These are phyloP conservation scores for Coemansia sp. DNA, from an alignment of 192 early-diverging fungal genomes.

Conservation along the genomic window DNA sequence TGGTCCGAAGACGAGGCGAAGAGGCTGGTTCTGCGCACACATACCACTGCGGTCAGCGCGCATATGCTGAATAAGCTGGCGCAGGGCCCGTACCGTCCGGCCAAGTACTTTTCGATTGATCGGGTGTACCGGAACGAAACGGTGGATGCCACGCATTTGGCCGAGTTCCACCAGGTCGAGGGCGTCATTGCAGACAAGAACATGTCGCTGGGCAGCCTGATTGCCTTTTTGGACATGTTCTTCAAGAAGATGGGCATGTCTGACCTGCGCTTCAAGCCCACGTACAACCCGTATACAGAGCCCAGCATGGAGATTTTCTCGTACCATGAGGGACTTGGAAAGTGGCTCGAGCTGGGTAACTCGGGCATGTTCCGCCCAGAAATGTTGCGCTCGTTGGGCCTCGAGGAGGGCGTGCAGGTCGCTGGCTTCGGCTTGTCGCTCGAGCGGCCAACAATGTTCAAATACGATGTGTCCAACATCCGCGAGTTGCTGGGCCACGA, in stretches of 20 bases:
- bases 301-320: slow-evolving; percentile 99
- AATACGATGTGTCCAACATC: slow-evolving; percentile 91
- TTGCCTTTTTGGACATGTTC: slow-evolving; percentile 94
- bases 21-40: slow-evolving; percentile 91
- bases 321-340: slow-evolving; percentile 82
- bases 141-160: slow-evolving; percentile 96
- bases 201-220: slow-evolving; percentile 92
- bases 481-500: slow-evolving; percentile 93
- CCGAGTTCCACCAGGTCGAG: slow-evolving; percentile 99
- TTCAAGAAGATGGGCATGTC: slow-evolving; percentile 95
- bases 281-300: slow-evolving; percentile 99
- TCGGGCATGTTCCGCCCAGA: slow-evolving; percentile 99
- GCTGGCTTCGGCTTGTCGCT: slow-evolving; percentile 97
- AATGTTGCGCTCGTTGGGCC: slow-evolving; percentile 93
- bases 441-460: slow-evolving; percentile 99
- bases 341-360: slow-evolving; percentile 98
- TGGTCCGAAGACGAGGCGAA: slow-evolving; percentile 93
- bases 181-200: slow-evolving; percentile 96
- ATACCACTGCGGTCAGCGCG: slow-evolving; percentile 92
- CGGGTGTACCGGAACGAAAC: slow-evolving; percentile 98
- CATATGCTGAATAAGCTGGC: slow-evolving; percentile 93
- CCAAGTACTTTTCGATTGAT: slow-evolving; percentile 99
- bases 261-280: slow-evolving; percentile 97
- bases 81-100: slow-evolving; percentile 83
- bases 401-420: slow-evolving; percentile 90